Conservation (phyloP, 306 rosid genomes). For the Malus sieversii region DNA sequence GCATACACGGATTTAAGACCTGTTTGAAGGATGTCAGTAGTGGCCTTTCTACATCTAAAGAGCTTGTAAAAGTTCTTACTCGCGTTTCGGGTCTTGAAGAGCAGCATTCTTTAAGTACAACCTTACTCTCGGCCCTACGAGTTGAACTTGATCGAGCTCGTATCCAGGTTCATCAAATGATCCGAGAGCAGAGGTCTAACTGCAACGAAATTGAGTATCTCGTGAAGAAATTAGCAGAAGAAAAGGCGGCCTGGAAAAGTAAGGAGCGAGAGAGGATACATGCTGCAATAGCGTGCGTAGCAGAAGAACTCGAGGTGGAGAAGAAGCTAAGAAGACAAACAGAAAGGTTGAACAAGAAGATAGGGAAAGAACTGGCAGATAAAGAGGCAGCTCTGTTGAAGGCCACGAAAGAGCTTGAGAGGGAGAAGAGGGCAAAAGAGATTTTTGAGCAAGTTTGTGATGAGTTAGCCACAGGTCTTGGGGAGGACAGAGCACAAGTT, state of each 20-base stretch:
- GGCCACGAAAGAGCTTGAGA: constrained; percentile 53
- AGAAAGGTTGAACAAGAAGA: constrained; percentile 68
- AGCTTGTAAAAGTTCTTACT: constrained; percentile 63
- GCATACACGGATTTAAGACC: constrained; percentile 28
- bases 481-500: constrained; percentile 71
- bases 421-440: constrained; percentile 83
- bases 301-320: constrained; percentile 74
- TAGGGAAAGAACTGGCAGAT: constrained; percentile 65
- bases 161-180: constrained; percentile 46
- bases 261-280: constrained; percentile 61
- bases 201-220: constrained; percentile 43
- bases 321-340: constrained; percentile 73
- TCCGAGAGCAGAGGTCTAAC: constrained; percentile 42
- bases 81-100: constrained; percentile 51
- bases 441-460: constrained; percentile 76
- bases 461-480: constrained; percentile 70
- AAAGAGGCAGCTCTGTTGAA: constrained; percentile 46
- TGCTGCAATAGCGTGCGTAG: constrained; percentile 37
- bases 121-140: constrained; percentile 55
- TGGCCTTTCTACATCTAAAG: constrained; percentile 64
- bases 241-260: constrained; percentile 67
- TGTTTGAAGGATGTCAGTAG: constrained; percentile 69
- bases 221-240: constrained; percentile 56
- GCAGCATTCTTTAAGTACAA: constrained; percentile 37
- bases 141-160: constrained; percentile 62